Evolutionary conservation across 257 asterid species (phyloP).

Genomic region (Knoxia roxburghii): DNA sequence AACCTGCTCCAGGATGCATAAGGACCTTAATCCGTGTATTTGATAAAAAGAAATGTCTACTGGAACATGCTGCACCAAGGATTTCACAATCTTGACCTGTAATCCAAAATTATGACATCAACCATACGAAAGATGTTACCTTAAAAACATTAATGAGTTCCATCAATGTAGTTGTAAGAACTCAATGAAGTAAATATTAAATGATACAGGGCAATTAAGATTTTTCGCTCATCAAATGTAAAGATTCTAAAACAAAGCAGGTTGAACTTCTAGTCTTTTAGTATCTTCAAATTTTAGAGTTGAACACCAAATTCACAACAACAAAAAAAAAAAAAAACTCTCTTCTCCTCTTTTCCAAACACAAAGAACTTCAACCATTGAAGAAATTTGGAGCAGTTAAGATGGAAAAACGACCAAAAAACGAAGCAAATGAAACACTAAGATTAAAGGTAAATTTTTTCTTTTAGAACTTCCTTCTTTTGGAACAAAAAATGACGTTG

Average conservation of each 20-base stretch:
- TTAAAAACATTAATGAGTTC: neutral
- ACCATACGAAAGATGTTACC: neutral
- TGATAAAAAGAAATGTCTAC: constrained; percentile 23
- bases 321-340: too few relatives aligned
- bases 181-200: too few relatives aligned
- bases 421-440: too few relatives aligned
- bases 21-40: constrained; percentile 6
- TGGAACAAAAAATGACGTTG: too few relatives aligned
- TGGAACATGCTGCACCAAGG: constrained; percentile 12
- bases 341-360: too few relatives aligned
- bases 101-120: neutral
- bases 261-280: neutral
- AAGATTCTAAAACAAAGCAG: too few relatives aligned
- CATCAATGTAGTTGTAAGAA: too few relatives aligned
- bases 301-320: neutral
- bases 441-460: too few relatives aligned
- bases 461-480: too few relatives aligned
- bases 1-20: constrained; percentile 23
- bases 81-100: constrained; percentile 22
- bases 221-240: neutral
- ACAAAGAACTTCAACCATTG: too few relatives aligned
- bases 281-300: neutral
- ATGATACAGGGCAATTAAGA: neutral
- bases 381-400: too few relatives aligned
- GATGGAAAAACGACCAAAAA: too few relatives aligned